Conservation (phyloP, 306 rosid species). For the Spatholobus suberectus region DNA sequence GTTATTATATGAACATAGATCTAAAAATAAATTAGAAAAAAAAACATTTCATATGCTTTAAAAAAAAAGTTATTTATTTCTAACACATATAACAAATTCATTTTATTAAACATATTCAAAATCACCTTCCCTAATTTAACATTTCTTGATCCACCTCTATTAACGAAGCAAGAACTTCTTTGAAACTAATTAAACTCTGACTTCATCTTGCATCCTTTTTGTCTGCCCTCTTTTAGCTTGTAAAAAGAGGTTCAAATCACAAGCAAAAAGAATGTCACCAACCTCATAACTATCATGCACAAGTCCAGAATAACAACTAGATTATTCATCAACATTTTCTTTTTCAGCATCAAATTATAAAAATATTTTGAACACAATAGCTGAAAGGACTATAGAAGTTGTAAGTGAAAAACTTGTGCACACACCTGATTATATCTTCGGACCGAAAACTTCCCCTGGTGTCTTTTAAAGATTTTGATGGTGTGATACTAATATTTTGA, state of each 20-base stretch:
- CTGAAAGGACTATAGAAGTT: background rate
- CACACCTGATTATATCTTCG: conserved; percentile 47
- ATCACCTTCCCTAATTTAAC: background rate
- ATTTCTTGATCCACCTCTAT: too few relatives aligned
- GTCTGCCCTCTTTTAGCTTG: too few relatives aligned
- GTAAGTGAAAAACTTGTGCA: background rate
- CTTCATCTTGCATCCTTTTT: too few relatives aligned
- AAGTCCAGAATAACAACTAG: background rate
- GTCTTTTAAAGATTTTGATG: conserved; percentile 35
- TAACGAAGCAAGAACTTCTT: too few relatives aligned
- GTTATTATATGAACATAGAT: too few relatives aligned
- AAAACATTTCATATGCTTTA: too few relatives aligned
- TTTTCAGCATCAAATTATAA: background rate
- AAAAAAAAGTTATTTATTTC: too few relatives aligned
- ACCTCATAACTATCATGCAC: background rate
- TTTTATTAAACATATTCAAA: background rate
- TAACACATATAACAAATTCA: too few relatives aligned
- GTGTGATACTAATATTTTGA: background rate
- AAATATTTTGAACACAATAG: background rate
- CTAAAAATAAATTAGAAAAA: too few relatives aligned
- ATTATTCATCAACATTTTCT: background rate
- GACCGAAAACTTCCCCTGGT: background rate
- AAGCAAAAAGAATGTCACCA: too few relatives aligned
- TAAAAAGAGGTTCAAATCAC: too few relatives aligned
- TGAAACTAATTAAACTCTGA: too few relatives aligned